Conservation (phyloP, 2,329 filamentous ascomycete genomes). For the Pseudogymnoascus sp. region DNA sequence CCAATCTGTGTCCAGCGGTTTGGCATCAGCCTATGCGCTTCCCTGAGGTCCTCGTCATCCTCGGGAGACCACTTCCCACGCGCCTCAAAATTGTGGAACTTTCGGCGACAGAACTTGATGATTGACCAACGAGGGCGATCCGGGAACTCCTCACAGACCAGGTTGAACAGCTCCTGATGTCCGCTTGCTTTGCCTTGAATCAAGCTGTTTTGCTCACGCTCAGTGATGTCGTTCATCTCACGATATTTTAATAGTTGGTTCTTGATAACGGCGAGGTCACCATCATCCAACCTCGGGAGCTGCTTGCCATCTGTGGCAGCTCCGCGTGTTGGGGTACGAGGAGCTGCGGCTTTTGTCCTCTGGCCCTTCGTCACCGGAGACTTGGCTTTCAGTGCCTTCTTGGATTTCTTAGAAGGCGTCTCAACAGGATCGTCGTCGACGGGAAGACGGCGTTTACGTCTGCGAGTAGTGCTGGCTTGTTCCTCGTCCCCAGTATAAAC, state of each 20-base stretch:
- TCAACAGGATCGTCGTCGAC: conserved; percentile 11
- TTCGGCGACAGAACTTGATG: conserved; percentile 50
- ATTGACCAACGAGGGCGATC: conserved; percentile 46
- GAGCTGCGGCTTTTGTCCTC: not conserved
- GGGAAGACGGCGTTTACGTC: conserved; percentile 19
- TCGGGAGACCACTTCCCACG: conserved; percentile 53
- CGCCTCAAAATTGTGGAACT: conserved; percentile 58
- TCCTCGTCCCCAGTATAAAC: not conserved
- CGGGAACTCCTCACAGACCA: conserved; percentile 42
- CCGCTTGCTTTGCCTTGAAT: conserved; percentile 30
- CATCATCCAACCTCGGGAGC: not conserved
- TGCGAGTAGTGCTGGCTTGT: conserved; percentile 10
- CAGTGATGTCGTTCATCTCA: conserved; percentile 36
- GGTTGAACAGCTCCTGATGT: conserved; percentile 43
- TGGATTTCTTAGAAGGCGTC: not conserved
- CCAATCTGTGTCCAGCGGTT: conserved; percentile 54
- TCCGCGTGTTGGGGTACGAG: not conserved
- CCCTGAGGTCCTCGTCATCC: conserved; percentile 48
- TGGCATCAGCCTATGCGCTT: conserved; percentile 35
- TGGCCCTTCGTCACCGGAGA: not conserved
- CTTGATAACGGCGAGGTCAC: conserved; percentile 13
- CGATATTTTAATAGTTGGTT: conserved; percentile 37
- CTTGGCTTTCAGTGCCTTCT: not conserved
- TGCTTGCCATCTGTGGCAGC: not conserved
- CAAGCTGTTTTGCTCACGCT: conserved; percentile 42